Base-by-base conservation (phyloP, 2,329 filamentous ascomycete genomes). In the Pyrenophora tritici-repentis region DNA sequence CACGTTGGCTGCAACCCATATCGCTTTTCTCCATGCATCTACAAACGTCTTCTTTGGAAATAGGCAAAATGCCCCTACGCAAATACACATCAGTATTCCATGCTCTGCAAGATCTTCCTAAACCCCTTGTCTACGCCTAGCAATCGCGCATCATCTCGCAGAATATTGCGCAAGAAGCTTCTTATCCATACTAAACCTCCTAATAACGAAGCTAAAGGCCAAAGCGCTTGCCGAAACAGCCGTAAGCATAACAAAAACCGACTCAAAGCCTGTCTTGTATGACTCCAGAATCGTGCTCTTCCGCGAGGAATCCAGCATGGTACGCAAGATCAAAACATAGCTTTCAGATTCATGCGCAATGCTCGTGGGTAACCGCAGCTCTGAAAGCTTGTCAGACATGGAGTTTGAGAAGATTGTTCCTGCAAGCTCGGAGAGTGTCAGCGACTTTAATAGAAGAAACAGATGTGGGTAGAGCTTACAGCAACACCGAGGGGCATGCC, bases 401-500 rank as follows among this genome's bases (percentile, higher is more conserved):
- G 71, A 59, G 42, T 76, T 78, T 47, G 78, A 66, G 41, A 80
- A 75, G 6, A 79, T 56, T 1, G 73, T 66, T 24, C 67, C 66
- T 10, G 57, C 51, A 12, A 63, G 49, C 53, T 60, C n/a, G 16
- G 12, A 39, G 13, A n/a, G 10, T 17, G 40, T 60, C 34, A 60
- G 49, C 22, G 29, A 17, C 34, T 24, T 14, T 8, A 13, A 2
- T 12, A 24, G 6, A n/a, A 10, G 17, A 6, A 2, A 24, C 13
- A n/a, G 9, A 7, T 4, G 20, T 4, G 13, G 6, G 38, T 9
- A 33, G 6, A 18, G 50, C 50, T 51, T 57, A 67, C 53, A 26
- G 75, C 74, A 4, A 80, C 69, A 8, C 78, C 78, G 18, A 77
- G 51, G 9, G 73, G 72, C 76, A 78, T 77, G 1, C 79, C 78